Evolutionary conservation across 1,284 basidiomycete species (phyloP).

Genomic region (Malassezia cuniculi): DNA sequence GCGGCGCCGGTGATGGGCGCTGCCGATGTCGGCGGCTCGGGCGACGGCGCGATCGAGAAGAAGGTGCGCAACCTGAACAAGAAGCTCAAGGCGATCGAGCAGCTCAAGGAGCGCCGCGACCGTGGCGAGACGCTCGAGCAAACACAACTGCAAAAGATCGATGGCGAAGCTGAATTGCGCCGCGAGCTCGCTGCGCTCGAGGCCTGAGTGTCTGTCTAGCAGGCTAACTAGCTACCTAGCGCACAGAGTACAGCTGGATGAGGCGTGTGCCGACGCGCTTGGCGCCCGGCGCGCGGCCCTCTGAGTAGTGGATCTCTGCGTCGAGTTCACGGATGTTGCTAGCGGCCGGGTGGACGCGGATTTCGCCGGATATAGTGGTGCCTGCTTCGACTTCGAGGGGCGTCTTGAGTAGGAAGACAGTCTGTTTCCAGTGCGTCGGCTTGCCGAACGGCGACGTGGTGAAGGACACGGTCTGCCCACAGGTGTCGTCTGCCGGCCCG

Average conservation of each 20-base stretch:
- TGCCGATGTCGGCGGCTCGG: constrained; percentile 22
- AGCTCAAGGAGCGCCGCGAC: constrained; percentile 75
- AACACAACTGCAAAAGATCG: constrained; percentile 90
- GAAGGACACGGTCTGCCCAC: constrained; percentile 60
- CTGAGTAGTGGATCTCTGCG: constrained; percentile 72
- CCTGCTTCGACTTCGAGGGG: constrained; percentile 64
- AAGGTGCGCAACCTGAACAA: constrained; percentile 68
- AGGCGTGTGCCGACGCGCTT: constrained; percentile 10
- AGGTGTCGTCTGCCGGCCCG: constrained; percentile 27
- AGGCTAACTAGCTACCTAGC: constrained; percentile 4
- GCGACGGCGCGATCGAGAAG: constrained; percentile 42
- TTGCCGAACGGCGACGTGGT: constrained; percentile 76
- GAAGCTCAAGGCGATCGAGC: constrained; percentile 87
- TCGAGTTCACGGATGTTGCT: constrained; percentile 79
- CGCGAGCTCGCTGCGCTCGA: constrained; percentile 58
- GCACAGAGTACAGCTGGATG: constrained; percentile 13
- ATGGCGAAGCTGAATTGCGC: constrained; percentile 67
- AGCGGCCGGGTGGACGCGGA: constrained; percentile 67
- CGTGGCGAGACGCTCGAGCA: constrained; percentile 78
- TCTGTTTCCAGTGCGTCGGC: constrained; percentile 98
- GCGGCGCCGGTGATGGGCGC: constrained; percentile 16
- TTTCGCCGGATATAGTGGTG: constrained; percentile 63
- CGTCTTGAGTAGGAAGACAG: constrained; percentile 70
- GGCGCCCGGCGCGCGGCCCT: background rate
- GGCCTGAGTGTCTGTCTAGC: background rate